Evolutionary conservation across 1,284 basidiomycete genomes (phyloP).

Genomic region (Fomitopsis palustris): DNA sequence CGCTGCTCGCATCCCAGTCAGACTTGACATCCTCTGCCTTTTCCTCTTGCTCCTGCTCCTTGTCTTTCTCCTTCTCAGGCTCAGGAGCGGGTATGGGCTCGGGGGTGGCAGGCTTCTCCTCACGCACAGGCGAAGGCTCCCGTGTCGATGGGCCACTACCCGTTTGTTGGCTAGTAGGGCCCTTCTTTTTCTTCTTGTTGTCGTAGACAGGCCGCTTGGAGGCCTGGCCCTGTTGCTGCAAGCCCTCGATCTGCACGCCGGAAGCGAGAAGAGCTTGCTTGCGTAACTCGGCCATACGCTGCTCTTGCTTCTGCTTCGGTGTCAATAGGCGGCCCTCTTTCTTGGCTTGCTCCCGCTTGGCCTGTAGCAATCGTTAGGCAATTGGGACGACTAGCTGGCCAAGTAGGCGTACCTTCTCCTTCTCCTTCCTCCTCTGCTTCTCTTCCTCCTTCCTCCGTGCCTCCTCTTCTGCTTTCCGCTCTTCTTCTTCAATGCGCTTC

Average conservation of each 20-base stretch:
- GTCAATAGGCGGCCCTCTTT: constrained; percentile 91
- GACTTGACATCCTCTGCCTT: constrained; percentile 49
- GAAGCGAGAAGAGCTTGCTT: constrained; percentile 89
- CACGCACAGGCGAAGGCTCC: constrained; percentile 35
- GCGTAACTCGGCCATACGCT: constrained; percentile 86
- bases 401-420: constrained; percentile 74
- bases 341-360: constrained; percentile 80
- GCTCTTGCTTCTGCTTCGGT: constrained; percentile 96
- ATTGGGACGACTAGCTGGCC: neutral
- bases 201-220: constrained; percentile 79
- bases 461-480: constrained; percentile 74
- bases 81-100: constrained; percentile 32
- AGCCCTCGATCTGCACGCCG: constrained; percentile 88
- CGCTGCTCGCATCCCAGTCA: constrained; percentile 81
- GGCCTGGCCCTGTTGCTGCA: constrained; percentile 52
- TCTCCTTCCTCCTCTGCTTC: constrained; percentile 82
- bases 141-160: constrained; percentile 34
- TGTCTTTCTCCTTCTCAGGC: constrained; percentile 18
- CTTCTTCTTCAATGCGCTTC: constrained; percentile 81
- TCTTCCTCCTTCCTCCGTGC: constrained; percentile 76
- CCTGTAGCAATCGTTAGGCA: constrained; percentile 38
- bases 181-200: constrained; percentile 59
- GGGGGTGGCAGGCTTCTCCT: constrained; percentile 51
- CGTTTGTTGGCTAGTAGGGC: constrained; percentile 39
- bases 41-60: constrained; percentile 24